A percentile compares a stretch with the other conserved stretches of the same genome.
Evolutionary conservation across 805 yeast genomes (phyloP).

Genomic region (Lipomyces starkeyi): DNA sequence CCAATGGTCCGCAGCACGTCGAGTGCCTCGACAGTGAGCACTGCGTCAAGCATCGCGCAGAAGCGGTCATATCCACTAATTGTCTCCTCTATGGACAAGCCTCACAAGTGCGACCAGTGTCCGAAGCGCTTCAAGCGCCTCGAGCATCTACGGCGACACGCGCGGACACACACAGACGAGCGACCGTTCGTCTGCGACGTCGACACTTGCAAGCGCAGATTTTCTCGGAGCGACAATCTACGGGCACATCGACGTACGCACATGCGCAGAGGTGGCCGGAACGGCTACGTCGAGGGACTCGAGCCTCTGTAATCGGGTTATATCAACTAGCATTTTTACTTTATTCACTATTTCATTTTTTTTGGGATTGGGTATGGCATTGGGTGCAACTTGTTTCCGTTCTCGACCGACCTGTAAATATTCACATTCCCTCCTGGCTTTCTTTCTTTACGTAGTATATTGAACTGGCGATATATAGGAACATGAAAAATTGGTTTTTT

Average conservation of each 20-base stretch:
- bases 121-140: conserved; percentile 49
- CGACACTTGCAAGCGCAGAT: conserved; percentile 38
- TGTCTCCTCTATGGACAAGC: conserved; percentile 42
- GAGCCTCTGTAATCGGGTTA: background rate
- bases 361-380: conserved; percentile 6
- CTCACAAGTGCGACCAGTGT: conserved; percentile 48
- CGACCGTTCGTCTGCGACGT: conserved; percentile 61
- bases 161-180: conserved; percentile 76
- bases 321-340: background rate
- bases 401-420: background rate
- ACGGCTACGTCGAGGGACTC: conserved; percentile 50
- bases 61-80: conserved; percentile 26
- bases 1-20: conserved; percentile 28
- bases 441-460: background rate
- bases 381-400: conserved; percentile 2
- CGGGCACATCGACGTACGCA: conserved; percentile 80
- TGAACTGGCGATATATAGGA: conserved; percentile 1
- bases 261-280: conserved; percentile 51
- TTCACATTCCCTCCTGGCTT: background rate
- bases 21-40: conserved; percentile 17
- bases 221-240: conserved; percentile 63
- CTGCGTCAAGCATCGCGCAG: background rate
- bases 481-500: background rate
- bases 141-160: conserved; percentile 59
- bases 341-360: background rate